phyloP scores from a whole-genome alignment of 164 flowering plant genomes.

The Warburgia ugandensis region DNA sequence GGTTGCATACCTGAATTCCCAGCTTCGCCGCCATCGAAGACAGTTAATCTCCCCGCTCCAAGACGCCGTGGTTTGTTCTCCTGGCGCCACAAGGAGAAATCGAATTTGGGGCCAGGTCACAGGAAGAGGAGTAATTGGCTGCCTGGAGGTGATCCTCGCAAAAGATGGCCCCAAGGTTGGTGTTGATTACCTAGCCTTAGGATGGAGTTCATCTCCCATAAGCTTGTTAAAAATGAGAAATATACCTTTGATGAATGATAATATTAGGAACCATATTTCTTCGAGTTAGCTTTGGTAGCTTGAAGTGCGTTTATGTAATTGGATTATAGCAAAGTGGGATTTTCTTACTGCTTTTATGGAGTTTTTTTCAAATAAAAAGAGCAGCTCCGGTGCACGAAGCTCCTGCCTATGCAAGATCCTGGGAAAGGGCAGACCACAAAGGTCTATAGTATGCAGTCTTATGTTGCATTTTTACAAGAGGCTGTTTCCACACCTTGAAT shows the following conservation, averaged over 20 bases:
- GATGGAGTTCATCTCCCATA: background rate
- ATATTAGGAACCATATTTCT: too few species aligned
- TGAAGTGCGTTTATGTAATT: too few species aligned
- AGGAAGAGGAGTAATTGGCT: slow-evolving; percentile 30
- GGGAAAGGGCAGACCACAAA: too few species aligned
- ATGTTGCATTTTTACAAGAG: too few species aligned
- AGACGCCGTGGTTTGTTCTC: slow-evolving; percentile 17
- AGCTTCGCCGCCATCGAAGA: background rate
- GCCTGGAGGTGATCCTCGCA: slow-evolving; percentile 31
- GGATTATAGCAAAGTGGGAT: too few species aligned
- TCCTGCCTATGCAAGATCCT: too few species aligned
- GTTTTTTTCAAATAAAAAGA: too few species aligned
- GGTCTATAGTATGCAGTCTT: too few species aligned
- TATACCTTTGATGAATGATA: background rate
- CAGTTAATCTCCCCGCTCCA: background rate
- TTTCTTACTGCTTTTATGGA: too few species aligned
- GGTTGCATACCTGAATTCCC: slow-evolving; percentile 5
- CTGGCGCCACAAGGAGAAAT: slow-evolving; percentile 9
- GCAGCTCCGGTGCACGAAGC: too few species aligned
- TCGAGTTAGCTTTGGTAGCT: too few species aligned
- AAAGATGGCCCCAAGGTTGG: slow-evolving; percentile 72
- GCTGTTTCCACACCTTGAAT: too few species aligned
- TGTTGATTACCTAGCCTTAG: slow-evolving; percentile 20
- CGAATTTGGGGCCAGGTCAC: slow-evolving; percentile 8
- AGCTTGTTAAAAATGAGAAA: background rate